Conservation (phyloP, 2,329 filamentous ascomycete species). For the Helicocarpus griseus region DNA sequence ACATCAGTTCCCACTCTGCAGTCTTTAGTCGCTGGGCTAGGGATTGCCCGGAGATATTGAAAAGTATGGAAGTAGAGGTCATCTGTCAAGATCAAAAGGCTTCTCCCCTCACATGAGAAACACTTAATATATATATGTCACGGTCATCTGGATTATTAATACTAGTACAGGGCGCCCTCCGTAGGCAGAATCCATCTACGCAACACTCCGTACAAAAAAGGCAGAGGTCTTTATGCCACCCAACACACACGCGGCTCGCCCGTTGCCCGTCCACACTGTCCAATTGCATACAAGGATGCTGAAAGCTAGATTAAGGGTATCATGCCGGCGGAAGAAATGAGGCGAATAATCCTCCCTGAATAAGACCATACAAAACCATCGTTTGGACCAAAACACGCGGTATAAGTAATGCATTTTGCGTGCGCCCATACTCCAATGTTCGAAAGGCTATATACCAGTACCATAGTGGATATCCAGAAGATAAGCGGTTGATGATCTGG, state of each 20-base stretch:
- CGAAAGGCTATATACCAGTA: constrained; percentile 64
- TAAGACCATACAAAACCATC: constrained; percentile 70
- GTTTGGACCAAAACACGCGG: constrained; percentile 45
- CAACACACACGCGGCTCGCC: not conserved
- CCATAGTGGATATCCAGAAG: constrained; percentile 83
- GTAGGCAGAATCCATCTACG: constrained; percentile 1
- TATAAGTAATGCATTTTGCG: constrained; percentile 9
- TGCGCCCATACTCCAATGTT: constrained; percentile 16
- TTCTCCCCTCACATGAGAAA: not conserved
- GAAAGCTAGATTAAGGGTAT: constrained; percentile 9
- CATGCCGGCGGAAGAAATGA: constrained; percentile 86
- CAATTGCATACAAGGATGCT: not conserved
- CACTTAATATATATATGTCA: not conserved
- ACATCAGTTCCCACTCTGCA: not conserved
- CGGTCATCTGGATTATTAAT: not conserved
- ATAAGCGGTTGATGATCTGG: constrained; percentile 83
- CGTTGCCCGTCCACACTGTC: not conserved
- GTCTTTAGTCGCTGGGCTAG: not conserved
- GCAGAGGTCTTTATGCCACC: not conserved
- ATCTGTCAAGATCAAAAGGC: not conserved
- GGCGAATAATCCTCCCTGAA: constrained; percentile 77
- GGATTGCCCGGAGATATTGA: not conserved
- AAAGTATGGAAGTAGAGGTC: not conserved
- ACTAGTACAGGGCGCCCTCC: not conserved
- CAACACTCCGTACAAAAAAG: not conserved